A percentile compares a stretch with the other conserved stretches of the same genome.
These are phyloP conservation scores for Physocladia obscura DNA, from an alignment of 192 early-diverging fungal genomes.

Conservation along the genomic window DNA sequence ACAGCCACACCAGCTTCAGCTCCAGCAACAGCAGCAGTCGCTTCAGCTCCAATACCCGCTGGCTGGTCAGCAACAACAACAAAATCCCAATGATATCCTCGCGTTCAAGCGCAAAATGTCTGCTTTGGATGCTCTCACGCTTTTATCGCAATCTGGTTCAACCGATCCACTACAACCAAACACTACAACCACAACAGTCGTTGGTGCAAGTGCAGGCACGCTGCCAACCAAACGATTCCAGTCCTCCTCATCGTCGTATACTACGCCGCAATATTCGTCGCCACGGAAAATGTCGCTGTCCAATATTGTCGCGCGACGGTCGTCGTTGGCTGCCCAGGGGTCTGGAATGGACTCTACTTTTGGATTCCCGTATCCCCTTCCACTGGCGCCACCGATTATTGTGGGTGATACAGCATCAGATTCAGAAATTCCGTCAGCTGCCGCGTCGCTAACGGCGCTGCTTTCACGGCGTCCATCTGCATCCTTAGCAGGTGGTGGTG, in stretches of 20 bases:
- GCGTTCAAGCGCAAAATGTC: neutral
- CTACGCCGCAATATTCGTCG: neutral
- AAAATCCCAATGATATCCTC: neutral
- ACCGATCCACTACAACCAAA: neutral
- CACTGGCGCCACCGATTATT: too few species aligned
- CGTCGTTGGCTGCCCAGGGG: neutral
- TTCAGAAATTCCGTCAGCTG: neutral
- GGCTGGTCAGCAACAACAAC: neutral
- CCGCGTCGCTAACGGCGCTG: neutral
- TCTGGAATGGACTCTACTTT: too few species aligned
- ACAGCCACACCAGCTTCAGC: neutral
- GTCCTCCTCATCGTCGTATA: too few species aligned
- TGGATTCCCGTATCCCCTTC: too few species aligned
- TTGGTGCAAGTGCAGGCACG: neutral
- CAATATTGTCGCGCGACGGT: constrained; percentile 1
- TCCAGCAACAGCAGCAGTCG: neutral
- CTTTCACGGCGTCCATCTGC: neutral
- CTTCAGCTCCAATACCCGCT: neutral
- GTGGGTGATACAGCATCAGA: too few species aligned
- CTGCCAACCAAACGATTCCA: neutral
- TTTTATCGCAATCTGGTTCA: neutral
- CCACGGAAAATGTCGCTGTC: constrained; percentile 23
- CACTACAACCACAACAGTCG: neutral
- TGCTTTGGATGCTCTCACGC: neutral
- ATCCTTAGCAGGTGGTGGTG: neutral